These are phyloP conservation scores for Pestalotiopsis sp. DNA, from an alignment of 2,329 filamentous ascomycete species.

Conservation along the genomic window DNA sequence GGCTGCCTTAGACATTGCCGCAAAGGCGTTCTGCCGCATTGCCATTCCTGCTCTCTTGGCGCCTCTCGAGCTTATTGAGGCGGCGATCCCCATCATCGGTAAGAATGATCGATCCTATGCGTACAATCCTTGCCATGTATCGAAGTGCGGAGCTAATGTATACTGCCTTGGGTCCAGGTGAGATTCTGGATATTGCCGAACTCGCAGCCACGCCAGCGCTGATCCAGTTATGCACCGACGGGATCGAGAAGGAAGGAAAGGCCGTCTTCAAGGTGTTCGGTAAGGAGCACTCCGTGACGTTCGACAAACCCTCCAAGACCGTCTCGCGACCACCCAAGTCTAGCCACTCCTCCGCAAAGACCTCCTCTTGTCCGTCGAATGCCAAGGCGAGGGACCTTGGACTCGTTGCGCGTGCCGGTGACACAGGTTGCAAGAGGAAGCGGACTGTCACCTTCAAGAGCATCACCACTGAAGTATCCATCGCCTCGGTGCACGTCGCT, in stretches of 20 bases:
- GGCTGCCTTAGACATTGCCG: conserved; percentile 31
- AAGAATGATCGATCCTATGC: background rate
- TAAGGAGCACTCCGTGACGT: conserved; percentile 1
- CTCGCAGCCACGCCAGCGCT: conserved; percentile 22
- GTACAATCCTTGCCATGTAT: background rate
- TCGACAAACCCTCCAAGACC: conserved; percentile 1
- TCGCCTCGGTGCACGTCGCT: background rate
- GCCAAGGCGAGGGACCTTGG: background rate
- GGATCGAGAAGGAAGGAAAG: conserved; percentile 33
- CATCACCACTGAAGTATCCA: background rate
- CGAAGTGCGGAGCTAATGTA: conserved; percentile 13
- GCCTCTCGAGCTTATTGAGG: conserved; percentile 22
- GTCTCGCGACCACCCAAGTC: background rate
- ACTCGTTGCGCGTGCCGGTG: background rate
- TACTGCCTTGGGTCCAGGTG: conserved; percentile 18
- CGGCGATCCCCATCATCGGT: conserved; percentile 23
- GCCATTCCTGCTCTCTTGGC: conserved; percentile 29
- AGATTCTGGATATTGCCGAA: conserved; percentile 11
- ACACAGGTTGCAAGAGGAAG: background rate
- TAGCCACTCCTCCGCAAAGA: background rate
- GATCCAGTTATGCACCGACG: conserved; percentile 30
- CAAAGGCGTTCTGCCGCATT: conserved; percentile 34
- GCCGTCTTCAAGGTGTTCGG: conserved; percentile 13
- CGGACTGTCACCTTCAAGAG: too few relatives aligned
- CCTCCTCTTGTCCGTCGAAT: background rate